phyloP scores from a whole-genome alignment of 805 yeast species.

The Nakazawaea anatomiae region DNA sequence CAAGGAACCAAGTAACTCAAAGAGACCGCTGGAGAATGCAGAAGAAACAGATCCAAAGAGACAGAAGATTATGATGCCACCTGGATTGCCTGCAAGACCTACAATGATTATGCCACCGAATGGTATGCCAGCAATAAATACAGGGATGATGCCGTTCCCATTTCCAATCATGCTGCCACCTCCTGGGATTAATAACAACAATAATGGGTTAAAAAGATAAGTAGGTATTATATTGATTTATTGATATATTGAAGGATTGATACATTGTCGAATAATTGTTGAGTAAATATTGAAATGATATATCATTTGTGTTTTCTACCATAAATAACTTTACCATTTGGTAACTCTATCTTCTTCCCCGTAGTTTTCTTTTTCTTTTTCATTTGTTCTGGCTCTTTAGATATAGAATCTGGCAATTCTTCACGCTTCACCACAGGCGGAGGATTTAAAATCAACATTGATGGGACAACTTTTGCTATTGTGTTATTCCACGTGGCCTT shows the following conservation, averaged over 20 bases:
- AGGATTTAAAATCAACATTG: not conserved
- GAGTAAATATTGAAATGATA: no score
- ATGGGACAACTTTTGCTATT: constrained; percentile 29
- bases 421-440: constrained; percentile 10
- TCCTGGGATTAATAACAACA: not conserved
- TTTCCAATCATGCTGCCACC: constrained; percentile 10
- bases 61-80: not conserved
- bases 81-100: constrained; percentile 7
- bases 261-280: no score
- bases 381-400: constrained; percentile 11
- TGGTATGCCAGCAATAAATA: not conserved
- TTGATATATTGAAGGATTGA: no score
- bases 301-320: constrained; percentile 7
- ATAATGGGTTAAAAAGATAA: not conserved
- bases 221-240: no score
- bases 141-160: constrained; percentile 6
- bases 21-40: constrained; percentile 6
- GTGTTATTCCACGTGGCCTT: constrained; percentile 37
- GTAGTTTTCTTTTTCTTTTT: constrained; percentile 27
- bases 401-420: constrained; percentile 10
- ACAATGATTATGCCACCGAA: not conserved
- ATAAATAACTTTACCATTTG: constrained; percentile 55
- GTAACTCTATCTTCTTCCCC: constrained; percentile 44
- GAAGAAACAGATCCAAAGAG: constrained; percentile 3
- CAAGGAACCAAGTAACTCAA: constrained; percentile 8